These are phyloP conservation scores for Kwoniella shandongensis DNA, from an alignment of 768 basidiomycete genomes.

Conservation along the genomic window DNA sequence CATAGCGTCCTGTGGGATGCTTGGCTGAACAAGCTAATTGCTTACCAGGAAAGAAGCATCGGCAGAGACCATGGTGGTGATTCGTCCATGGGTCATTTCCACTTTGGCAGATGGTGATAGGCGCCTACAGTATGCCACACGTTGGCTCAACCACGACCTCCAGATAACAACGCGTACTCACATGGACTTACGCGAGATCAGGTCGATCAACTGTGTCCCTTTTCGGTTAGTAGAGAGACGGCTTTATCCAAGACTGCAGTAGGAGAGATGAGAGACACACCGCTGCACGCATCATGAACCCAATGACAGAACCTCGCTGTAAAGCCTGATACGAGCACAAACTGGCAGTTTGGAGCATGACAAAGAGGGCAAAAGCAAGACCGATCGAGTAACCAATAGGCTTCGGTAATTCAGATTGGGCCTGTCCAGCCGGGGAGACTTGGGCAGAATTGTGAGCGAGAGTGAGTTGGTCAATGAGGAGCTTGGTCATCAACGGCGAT, in stretches of 20 bases:
- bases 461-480: conserved; percentile 24
- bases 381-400: conserved; percentile 67
- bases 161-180: no score
- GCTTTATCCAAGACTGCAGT: no score
- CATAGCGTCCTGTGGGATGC: conserved; percentile 49
- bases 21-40: neutral
- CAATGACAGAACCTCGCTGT: conserved; percentile 21
- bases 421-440: conserved; percentile 43
- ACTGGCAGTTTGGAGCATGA: conserved; percentile 55
- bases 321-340: conserved; percentile 19
- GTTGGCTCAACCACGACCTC: no score
- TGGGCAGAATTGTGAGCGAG: conserved; percentile 47
- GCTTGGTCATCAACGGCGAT: conserved; percentile 26
- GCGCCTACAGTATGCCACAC: conserved; percentile 51
- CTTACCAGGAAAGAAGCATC: conserved; percentile 63
- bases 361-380: conserved; percentile 62
- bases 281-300: conserved; percentile 21
- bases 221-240: no score
- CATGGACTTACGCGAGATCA: conserved; percentile 66
- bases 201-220: conserved; percentile 53
- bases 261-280: neutral
- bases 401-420: conserved; percentile 31
- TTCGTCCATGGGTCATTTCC: conserved; percentile 64
- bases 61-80: conserved; percentile 68
- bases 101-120: conserved; percentile 64